Evolutionary conservation across 2,329 filamentous ascomycete genomes (phyloP), one percentile per base, ranked within the genome.

Genomic region (Corinectria fuckeliana): DNA sequence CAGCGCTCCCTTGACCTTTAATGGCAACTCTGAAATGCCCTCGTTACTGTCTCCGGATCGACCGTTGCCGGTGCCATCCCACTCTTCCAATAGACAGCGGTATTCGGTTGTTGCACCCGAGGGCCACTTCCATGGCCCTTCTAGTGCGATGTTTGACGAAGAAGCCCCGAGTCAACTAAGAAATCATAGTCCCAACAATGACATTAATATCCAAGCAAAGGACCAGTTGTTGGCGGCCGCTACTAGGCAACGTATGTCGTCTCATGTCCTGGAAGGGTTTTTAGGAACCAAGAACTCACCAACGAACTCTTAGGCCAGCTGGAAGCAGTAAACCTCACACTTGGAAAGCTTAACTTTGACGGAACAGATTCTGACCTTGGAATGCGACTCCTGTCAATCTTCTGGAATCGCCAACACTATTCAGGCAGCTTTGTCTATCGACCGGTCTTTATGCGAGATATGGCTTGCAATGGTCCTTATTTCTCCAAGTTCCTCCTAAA

Each of bases 401-500:
- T 84, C 53, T 85, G 82, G 82, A 85, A 82, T 62, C 78, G 82
- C 5, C 82, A 85, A 48, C 80, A 84, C 50, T 77, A 82, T 51
- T 77, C 78, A 0, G 58, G 58, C 1, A 34, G 59, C 1, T 73
- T 84, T 41, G 81, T 79, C 1, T 85, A 86, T 66, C 79, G 84
- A 0, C 80, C 83, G 0, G 79, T 77, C 0, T 83, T 86, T 45
- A 84, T 83, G 80, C 67, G 79, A 2, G 79, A 81, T 63, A 81
- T 85, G 82, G 82, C 82, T 45, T 78, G 79, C 44, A 71, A 76
- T 5, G 85, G 85, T 0, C 81, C 81, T 0, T 85, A 86, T 66
- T 87, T 85, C 60, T 86, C 84, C 0, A 81, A 84, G 44, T 73
- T 84, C 2, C 75, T 87, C 1, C 73, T 87, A 2, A 85, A 86